Percentiles rank a stretch among this genome's conserved stretches.
phyloP scores from a whole-genome alignment of 345 rosid species.

The Pseudoturritis turrita region DNA sequence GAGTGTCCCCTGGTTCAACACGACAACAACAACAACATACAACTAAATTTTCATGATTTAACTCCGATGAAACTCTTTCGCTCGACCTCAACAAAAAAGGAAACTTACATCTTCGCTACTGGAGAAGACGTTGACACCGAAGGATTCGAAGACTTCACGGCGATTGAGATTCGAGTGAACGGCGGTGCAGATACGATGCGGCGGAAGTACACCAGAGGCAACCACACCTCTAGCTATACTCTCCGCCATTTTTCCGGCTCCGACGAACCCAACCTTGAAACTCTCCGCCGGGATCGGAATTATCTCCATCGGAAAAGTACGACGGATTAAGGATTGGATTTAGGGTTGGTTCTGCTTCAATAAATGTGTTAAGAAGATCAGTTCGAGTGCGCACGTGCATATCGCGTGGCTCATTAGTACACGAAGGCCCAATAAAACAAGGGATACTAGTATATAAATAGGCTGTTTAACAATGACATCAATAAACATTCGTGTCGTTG shows the following conservation, averaged over 20 bases:
- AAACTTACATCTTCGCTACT: constrained; percentile 49
- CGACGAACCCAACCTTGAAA: constrained; percentile 66
- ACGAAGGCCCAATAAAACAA: too few relatives aligned
- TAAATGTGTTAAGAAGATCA: too few relatives aligned
- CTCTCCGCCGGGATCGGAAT: constrained; percentile 43
- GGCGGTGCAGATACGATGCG: constrained; percentile 65
- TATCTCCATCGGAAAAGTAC: constrained; percentile 40
- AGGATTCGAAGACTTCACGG: constrained; percentile 57
- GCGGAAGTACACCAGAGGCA: constrained; percentile 62
- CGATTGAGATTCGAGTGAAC: constrained; percentile 58
- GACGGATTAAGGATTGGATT: constrained; percentile 6
- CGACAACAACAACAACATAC: not conserved
- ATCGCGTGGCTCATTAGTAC: too few relatives aligned
- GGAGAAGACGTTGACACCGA: constrained; percentile 58
- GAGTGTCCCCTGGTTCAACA: too few relatives aligned
- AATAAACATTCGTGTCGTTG: too few relatives aligned
- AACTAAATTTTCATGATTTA: not conserved
- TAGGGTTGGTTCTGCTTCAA: constrained; percentile 3
- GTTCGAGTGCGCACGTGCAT: too few relatives aligned
- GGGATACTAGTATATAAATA: too few relatives aligned
- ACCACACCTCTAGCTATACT: constrained; percentile 82
- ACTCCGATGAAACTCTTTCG: not conserved
- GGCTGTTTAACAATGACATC: too few relatives aligned
- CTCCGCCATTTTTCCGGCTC: constrained; percentile 96
- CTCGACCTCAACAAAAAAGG: too few relatives aligned